Percentiles rank a stretch among this genome's conserved stretches.
Evolutionary conservation across 23 red algal species (phyloP).

Genomic region (Agarophyton chilense): DNA sequence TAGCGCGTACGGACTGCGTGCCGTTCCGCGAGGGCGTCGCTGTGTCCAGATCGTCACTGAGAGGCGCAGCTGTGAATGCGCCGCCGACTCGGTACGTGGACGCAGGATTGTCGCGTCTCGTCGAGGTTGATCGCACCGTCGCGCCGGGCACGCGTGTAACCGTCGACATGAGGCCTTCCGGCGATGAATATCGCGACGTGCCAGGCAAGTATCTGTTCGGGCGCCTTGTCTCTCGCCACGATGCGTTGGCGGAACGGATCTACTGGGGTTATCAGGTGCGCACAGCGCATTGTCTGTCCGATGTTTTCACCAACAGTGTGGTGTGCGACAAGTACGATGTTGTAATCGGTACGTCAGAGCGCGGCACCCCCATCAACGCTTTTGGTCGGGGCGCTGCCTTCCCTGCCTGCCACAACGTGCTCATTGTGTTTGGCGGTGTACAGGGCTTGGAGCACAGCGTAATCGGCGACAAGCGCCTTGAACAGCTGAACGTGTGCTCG

Average conservation of each 20-base stretch:
- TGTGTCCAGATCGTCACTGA: not conserved
- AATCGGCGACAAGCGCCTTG: slow-evolving; percentile 55
- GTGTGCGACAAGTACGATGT: slow-evolving; percentile 76
- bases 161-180: slow-evolving; percentile 69
- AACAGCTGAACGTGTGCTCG: slow-evolving; percentile 34
- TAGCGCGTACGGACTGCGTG: slow-evolving; percentile 57
- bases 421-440: slow-evolving; percentile 94
- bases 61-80: not conserved
- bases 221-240: not conserved
- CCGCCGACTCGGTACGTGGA: slow-evolving; percentile 62
- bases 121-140: slow-evolving; percentile 51
- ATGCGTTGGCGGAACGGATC: slow-evolving; percentile 20
- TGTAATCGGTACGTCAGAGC: slow-evolving; percentile 89
- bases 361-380: slow-evolving; percentile 51
- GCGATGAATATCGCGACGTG: slow-evolving; percentile 4
- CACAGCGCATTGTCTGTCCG: slow-evolving; percentile 61
- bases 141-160: slow-evolving; percentile 63
- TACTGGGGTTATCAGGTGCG: slow-evolving; percentile 96
- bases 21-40: slow-evolving; percentile 92
- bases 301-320: slow-evolving; percentile 60
- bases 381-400: slow-evolving; percentile 9
- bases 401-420: slow-evolving; percentile 63
- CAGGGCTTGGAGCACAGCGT: slow-evolving; percentile 78
- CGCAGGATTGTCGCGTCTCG: slow-evolving; percentile 63
- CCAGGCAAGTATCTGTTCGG: slow-evolving; percentile 70